Evolutionary conservation across 345 rosid species (phyloP).

Genomic region (Arabidopsis suecica): DNA sequence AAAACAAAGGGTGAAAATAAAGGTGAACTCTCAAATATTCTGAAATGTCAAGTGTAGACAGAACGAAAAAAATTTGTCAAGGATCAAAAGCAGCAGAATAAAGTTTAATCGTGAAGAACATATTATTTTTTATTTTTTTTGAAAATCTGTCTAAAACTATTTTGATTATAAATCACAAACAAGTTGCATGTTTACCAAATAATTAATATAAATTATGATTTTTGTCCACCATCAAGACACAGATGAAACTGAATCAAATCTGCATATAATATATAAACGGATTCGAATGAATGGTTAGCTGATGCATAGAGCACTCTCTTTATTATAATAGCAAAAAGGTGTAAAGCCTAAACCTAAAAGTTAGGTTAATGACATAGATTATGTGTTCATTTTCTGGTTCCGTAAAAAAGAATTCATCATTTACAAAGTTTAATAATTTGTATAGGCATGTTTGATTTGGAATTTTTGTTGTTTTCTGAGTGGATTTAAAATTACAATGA

Average conservation of each 20-base stretch:
- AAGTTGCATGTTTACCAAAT: neutral
- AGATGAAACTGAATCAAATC: neutral
- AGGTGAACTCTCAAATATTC: neutral
- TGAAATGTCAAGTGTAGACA: conserved; percentile 13
- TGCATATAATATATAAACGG: neutral
- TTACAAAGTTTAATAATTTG: no score
- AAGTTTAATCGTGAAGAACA: neutral
- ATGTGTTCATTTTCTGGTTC: neutral
- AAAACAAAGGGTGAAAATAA: neutral
- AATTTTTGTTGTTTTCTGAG: no score
- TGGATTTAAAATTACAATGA: no score
- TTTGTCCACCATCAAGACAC: neutral
- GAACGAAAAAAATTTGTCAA: neutral
- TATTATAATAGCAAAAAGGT: neutral
- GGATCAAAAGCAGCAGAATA: conserved; percentile 1
- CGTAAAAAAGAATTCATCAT: neutral
- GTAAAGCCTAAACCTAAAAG: neutral
- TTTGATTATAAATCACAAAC: neutral
- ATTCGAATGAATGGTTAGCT: conserved; percentile 34
- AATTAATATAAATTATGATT: neutral
- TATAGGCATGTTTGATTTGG: no score
- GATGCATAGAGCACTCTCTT: conserved; percentile 27
- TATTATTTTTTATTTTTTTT: neutral
- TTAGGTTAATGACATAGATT: neutral
- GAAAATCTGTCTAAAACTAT: neutral